Base-by-base conservation (phyloP, 306 rosid species). In the Parietaria judaica region DNA sequence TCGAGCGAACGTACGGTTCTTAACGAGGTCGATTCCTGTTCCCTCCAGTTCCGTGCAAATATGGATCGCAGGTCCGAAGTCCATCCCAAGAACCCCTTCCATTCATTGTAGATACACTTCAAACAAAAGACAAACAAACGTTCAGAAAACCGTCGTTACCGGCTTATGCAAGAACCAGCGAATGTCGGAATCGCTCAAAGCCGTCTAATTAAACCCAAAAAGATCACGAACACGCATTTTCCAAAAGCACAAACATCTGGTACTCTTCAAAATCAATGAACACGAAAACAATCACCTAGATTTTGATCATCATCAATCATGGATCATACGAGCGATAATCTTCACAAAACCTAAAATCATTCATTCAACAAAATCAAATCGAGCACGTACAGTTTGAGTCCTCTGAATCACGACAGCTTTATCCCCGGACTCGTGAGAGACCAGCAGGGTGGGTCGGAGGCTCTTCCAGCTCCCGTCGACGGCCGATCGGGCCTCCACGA, bases 61-160 rank as follows among this genome's bases (percentile, higher is more conserved):
- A 82, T 62, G 48, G 88, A 72, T 4, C 90, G 89, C 54, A 92
- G 63, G 73, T 92, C 98, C 64, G 95, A 92, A 61, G 92, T 72
- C 95, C 95, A 84, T 48, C 95, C 95, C 52, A 88, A 54, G 59
- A 88, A 72, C 58, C 95, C 92, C 70, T 80, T 86, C 98, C 96
- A 88, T 70, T 88, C 96, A 39, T 81, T 79, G 72, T 85, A 88
- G 61, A 92, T 72, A 65, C 83, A 88, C 98, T 92, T 50, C 64
- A 85, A 16, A 15, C 56, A 77, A 69, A 41, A 53, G 51, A 57
- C 0, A 50, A 51, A 36, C 17, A 49, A 23, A 63, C 39, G 10
- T 6, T 64, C 44, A 70, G 48, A 49, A 49, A 1, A 41, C 45
- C 45, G 9, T 41, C 9, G 6, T 41, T 41, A 5, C 45, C 45